Conservation (phyloP, 2,329 filamentous ascomycete genomes). For the Periglandula ipomoeae region DNA sequence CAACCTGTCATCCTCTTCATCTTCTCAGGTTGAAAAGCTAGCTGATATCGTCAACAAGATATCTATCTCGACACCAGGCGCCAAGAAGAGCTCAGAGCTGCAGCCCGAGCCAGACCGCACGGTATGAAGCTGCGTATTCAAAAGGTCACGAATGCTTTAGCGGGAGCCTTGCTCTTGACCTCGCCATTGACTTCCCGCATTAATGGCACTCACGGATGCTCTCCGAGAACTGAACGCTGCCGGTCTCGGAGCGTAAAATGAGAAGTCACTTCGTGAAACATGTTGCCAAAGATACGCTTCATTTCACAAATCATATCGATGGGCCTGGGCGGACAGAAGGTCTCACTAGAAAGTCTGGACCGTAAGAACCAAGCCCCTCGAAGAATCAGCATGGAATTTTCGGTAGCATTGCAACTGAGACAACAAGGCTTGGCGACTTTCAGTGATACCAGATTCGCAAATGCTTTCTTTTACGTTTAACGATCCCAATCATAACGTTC, state of each 20-base stretch:
- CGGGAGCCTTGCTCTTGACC: too few species aligned
- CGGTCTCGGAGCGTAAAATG: neutral
- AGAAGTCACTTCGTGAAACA: neutral
- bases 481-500: too few species aligned
- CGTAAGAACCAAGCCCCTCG: neutral
- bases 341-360: neutral
- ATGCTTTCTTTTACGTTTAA: too few species aligned
- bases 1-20: neutral
- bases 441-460: neutral
- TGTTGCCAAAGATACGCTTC: neutral
- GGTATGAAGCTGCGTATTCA: neutral
- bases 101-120: neutral
- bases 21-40: neutral
- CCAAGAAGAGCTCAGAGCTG: neutral
- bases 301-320: neutral
- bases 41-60: constrained; percentile 2
- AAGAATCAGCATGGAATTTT: neutral
- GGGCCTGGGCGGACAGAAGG: neutral
- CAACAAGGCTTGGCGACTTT: neutral
- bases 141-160: too few species aligned
- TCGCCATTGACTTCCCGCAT: too few species aligned
- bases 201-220: neutral
- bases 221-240: neutral
- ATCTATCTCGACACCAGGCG: neutral
- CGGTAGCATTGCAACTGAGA: neutral